phyloP scores from a whole-genome alignment of 106 monocot species.

The Hemerocallis citrina region DNA sequence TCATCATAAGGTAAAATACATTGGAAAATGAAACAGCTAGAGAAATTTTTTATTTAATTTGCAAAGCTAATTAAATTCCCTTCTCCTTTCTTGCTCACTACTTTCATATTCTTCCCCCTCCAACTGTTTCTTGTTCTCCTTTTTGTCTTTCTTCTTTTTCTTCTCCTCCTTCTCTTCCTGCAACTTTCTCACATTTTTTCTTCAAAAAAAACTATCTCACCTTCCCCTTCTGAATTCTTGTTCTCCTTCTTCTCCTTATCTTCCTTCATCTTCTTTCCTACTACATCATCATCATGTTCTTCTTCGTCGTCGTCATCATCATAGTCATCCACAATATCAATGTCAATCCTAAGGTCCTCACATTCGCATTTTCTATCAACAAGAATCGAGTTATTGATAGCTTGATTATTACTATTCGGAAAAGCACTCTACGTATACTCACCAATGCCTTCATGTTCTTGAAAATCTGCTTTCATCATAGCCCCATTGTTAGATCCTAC shows the following conservation, averaged over 20 bases:
- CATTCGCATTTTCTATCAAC: slow-evolving; percentile 5
- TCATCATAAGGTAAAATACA: too few relatives aligned
- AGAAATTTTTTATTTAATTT: too few relatives aligned
- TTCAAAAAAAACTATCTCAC: not conserved
- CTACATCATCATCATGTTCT: not conserved
- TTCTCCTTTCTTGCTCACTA: too few relatives aligned
- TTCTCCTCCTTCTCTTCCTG: too few relatives aligned
- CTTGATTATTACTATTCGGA: slow-evolving; percentile 15
- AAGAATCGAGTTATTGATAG: slow-evolving; percentile 12
- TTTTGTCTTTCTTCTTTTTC: too few relatives aligned
- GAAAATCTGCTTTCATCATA: slow-evolving; percentile 1
- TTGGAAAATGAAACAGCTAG: too few relatives aligned
- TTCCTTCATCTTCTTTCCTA: not conserved
- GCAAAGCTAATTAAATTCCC: too few relatives aligned
- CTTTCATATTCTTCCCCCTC: too few relatives aligned
- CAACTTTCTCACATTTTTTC: too few relatives aligned
- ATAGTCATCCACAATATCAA: not conserved
- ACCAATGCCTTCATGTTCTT: not conserved
- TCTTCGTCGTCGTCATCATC: slow-evolving; percentile 1
- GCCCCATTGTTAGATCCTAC: slow-evolving; percentile 5
- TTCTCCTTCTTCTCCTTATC: not conserved
- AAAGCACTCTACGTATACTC: not conserved
- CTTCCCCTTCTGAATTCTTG: too few relatives aligned
- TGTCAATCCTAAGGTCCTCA: slow-evolving; percentile 13
- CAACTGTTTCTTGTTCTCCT: too few relatives aligned